These are phyloP conservation scores for Globisporangium polare DNA, from an alignment of 352 stramenopile genomes.

Conservation along the genomic window DNA sequence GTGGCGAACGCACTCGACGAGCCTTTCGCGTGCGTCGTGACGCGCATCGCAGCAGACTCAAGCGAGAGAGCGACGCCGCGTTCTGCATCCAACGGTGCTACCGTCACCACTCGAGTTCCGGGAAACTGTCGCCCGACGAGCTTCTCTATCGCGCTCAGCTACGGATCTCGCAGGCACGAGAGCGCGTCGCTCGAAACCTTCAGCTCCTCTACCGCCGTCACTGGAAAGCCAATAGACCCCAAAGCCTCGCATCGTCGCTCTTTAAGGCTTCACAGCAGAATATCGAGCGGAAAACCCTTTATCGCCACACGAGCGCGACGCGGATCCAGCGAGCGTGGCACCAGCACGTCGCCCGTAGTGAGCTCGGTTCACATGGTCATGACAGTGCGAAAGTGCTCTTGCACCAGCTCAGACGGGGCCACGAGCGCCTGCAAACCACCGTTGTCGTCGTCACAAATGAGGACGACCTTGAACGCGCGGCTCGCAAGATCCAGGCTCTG, in stretches of 20 bases:
- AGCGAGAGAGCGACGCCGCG: slow-evolving; percentile 17
- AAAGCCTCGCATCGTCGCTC: slow-evolving; percentile 6
- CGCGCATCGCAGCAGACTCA: slow-evolving; percentile 10
- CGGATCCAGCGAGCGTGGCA: slow-evolving; percentile 44
- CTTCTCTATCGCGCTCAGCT: slow-evolving; percentile 39
- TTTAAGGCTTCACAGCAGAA: slow-evolving; percentile 1
- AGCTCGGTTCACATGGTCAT: not conserved
- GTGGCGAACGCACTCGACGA: slow-evolving; percentile 32
- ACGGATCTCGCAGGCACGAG: slow-evolving; percentile 22
- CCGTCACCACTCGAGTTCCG: not conserved
- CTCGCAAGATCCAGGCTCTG: slow-evolving; percentile 47
- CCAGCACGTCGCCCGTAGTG: slow-evolving; percentile 14
- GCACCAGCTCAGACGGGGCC: slow-evolving; percentile 32
- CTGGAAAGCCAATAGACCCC: slow-evolving; percentile 15
- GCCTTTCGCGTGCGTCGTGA: slow-evolving; percentile 22
- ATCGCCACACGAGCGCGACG: slow-evolving; percentile 14
- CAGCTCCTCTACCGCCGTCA: slow-evolving; percentile 34
- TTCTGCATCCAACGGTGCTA: slow-evolving; percentile 29
- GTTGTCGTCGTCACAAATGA: not conserved
- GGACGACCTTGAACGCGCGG: slow-evolving; percentile 26
- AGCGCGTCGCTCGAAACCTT: slow-evolving; percentile 39
- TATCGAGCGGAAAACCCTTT: slow-evolving; percentile 10
- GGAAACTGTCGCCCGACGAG: slow-evolving; percentile 17
- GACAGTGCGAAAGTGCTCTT: slow-evolving; percentile 35
- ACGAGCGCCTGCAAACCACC: slow-evolving; percentile 24